Evolutionary conservation across 345 rosid species (phyloP).

Genomic region (Brassica juncea): DNA sequence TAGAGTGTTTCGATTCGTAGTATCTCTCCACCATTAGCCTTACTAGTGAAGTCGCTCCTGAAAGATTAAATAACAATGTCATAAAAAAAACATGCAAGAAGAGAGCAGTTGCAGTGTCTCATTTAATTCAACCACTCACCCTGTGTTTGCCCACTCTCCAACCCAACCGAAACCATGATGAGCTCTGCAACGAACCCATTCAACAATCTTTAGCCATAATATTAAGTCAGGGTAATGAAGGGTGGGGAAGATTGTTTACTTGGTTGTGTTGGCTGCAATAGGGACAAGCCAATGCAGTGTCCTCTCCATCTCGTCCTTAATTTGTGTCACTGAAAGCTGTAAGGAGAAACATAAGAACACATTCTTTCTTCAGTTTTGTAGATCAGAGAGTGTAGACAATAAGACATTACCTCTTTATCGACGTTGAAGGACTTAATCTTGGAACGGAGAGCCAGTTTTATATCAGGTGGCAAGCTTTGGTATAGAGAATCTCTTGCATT

Average conservation of each 20-base stretch:
- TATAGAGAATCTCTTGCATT: slow-evolving; percentile 82
- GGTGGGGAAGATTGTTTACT: no score
- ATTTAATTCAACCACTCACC: slow-evolving; percentile 53
- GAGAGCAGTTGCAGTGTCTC: slow-evolving; percentile 9
- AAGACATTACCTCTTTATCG: slow-evolving; percentile 56
- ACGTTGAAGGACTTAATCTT: slow-evolving; percentile 62
- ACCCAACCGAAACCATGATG: slow-evolving; percentile 88
- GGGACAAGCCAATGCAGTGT: slow-evolving; percentile 98
- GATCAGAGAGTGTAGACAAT: not conserved
- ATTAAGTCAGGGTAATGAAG: not conserved
- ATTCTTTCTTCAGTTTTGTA: slow-evolving; percentile 4
- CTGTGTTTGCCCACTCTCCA: slow-evolving; percentile 95
- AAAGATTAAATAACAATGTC: slow-evolving; percentile 22
- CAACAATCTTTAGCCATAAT: slow-evolving; percentile 19
- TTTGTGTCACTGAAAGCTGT: slow-evolving; percentile 73
- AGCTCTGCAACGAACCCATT: slow-evolving; percentile 52
- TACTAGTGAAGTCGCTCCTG: slow-evolving; percentile 64
- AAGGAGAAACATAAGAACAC: slow-evolving; percentile 15
- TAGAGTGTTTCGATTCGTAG: slow-evolving; percentile 79
- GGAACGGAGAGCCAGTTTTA: slow-evolving; percentile 68
- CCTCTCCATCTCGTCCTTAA: slow-evolving; percentile 95
- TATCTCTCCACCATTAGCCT: slow-evolving; percentile 53
- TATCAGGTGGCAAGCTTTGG: slow-evolving; percentile 78
- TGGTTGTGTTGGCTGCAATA: slow-evolving; percentile 83
- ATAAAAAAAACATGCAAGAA: not conserved